These are phyloP conservation scores for Umbelopsis ramanniana DNA, from an alignment of 192 early-diverging fungal species.

Conservation along the genomic window DNA sequence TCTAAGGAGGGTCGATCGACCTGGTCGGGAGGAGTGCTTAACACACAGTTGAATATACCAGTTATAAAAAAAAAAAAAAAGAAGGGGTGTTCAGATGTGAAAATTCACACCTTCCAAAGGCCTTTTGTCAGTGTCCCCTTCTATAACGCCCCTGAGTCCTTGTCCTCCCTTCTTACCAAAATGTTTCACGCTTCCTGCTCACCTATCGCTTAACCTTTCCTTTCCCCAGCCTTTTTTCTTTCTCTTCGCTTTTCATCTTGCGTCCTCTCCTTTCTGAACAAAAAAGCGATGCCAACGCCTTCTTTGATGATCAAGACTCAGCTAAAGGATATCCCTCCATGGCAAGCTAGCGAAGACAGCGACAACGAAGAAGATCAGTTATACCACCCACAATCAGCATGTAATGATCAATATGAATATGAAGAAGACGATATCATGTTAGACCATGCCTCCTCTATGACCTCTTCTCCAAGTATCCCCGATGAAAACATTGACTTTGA, in stretches of 20 bases:
- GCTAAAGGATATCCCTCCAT: constrained; percentile 4
- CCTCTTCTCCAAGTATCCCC: constrained; percentile 48
- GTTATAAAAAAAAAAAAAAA: neutral
- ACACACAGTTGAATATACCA: neutral
- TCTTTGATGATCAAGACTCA: constrained; percentile 14
- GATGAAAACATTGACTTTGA: constrained; percentile 72
- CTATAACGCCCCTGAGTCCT: constrained; percentile 1
- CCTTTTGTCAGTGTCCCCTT: neutral
- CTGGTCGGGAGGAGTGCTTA: constrained; percentile 6
- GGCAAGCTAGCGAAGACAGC: constrained; percentile 3
- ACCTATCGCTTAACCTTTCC: neutral
- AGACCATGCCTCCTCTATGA: constrained; percentile 42
- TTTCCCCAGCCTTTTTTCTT: neutral
- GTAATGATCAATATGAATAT: constrained; percentile 35
- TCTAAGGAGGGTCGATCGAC: constrained; percentile 17
- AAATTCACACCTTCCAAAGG: too few species aligned
- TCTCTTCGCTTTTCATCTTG: neutral
- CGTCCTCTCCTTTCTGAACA: neutral
- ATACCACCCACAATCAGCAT: constrained; percentile 31
- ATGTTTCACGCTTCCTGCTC: neutral
- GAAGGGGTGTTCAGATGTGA: neutral
- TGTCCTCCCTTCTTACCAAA: neutral
- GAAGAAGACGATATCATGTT: constrained; percentile 44
- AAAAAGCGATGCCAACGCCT: neutral
- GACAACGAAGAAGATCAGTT: constrained; percentile 24